Evolutionary conservation across 441 rosid species (phyloP).

Genomic region (Erysimum pusillum): DNA sequence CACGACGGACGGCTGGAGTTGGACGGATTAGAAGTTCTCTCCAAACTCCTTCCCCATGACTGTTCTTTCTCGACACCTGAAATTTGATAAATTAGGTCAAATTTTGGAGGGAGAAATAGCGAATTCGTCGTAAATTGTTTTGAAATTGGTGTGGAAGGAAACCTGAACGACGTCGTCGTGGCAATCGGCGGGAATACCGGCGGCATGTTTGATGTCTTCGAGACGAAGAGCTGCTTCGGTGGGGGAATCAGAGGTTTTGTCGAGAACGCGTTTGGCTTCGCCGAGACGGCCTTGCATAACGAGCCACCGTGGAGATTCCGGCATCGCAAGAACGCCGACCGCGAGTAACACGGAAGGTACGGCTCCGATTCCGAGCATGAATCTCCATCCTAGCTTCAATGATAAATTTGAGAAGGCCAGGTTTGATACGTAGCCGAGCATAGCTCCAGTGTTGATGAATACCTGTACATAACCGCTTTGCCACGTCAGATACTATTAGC

Average conservation of each 20-base stretch:
- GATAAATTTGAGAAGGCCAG: constrained; percentile 69
- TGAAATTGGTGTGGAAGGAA: no score
- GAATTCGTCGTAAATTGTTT: no score
- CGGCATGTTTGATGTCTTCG: constrained; percentile 76
- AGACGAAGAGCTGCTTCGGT: constrained; percentile 66
- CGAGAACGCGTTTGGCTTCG: constrained; percentile 74
- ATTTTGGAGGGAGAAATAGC: no score
- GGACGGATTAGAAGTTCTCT: constrained; percentile 70
- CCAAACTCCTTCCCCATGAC: constrained; percentile 77
- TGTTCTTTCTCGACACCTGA: constrained; percentile 40
- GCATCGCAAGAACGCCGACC: constrained; percentile 56
- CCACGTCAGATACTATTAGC: constrained; percentile 34
- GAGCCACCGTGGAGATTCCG: constrained; percentile 79
- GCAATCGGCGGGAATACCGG: constrained; percentile 74
- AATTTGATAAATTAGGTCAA: neutral
- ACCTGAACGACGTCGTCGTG: constrained; percentile 70
- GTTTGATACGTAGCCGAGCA: constrained; percentile 84
- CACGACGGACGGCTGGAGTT: constrained; percentile 69
- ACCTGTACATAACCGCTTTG: constrained; percentile 50
- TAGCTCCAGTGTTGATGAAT: constrained; percentile 70
- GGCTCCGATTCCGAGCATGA: constrained; percentile 87
- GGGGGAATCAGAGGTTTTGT: constrained; percentile 66
- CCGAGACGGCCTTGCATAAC: constrained; percentile 86
- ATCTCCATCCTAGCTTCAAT: constrained; percentile 63
- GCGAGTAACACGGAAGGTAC: constrained; percentile 70